A percentile compares a stretch with the other conserved stretches of the same genome.
Conservation (phyloP, 257 asterid genomes). For the Solanum chmielewskii region DNA sequence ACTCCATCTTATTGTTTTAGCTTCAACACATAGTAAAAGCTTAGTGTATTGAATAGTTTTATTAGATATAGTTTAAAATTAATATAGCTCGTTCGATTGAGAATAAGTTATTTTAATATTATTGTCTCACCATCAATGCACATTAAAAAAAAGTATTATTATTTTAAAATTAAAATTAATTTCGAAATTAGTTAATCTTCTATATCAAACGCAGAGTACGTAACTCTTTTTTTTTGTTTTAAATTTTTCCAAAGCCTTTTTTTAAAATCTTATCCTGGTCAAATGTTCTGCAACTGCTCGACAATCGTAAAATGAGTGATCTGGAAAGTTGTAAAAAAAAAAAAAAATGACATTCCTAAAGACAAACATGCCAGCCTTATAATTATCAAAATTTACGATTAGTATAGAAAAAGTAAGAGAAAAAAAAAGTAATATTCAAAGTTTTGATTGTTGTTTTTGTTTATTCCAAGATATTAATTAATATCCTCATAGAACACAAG, state of each 20-base stretch:
- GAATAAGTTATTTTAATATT: too few species aligned
- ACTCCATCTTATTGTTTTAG: neutral
- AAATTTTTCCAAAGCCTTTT: neutral
- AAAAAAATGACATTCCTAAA: slow-evolving; percentile 10
- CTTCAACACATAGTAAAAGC: too few species aligned
- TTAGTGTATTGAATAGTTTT: too few species aligned
- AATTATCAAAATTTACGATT: neutral
- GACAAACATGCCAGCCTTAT: slow-evolving; percentile 27
- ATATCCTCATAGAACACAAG: slow-evolving; percentile 14
- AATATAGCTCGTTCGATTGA: too few species aligned
- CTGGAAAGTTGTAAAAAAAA: slow-evolving; percentile 38
- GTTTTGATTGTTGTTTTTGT: neutral
- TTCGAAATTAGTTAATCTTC: too few species aligned
- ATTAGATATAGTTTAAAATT: neutral
- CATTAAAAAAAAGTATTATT: too few species aligned
- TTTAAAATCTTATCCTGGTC: neutral
- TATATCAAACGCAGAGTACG: neutral
- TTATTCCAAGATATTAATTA: slow-evolving; percentile 35
- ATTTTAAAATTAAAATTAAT: accelerated
- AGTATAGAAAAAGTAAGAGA: slow-evolving; percentile 11
- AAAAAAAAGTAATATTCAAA: neutral
- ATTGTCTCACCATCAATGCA: neutral
- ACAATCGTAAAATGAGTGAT: slow-evolving; percentile 16
- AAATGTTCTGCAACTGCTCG: slow-evolving; percentile 11
- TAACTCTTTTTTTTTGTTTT: too few species aligned